Evolutionary conservation across 768 basidiomycete genomes (phyloP), one percentile per base, ranked within the genome.

Genomic region (Macrolepiota albuminosa): DNA sequence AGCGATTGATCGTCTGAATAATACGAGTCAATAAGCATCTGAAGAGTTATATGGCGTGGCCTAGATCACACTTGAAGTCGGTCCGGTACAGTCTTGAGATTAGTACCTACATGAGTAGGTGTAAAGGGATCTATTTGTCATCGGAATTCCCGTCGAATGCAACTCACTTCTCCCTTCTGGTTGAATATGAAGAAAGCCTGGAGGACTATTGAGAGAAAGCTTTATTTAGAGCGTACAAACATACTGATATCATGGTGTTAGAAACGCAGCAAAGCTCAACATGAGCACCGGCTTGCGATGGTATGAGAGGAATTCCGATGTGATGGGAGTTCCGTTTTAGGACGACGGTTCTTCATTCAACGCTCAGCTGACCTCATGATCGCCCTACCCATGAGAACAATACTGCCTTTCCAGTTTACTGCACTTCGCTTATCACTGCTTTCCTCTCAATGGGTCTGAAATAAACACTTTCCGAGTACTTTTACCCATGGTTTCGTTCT

Each of bases 151-250:
- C 33, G 29, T 33, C 24, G 59, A 63, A 51, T 56, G 26, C 40
- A 51, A 70, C 84, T 43, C 58, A 95, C 96, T 84, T 98, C 97
- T 73, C 97, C 97, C 75, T 98, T 98, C 75, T 95, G 94, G 71
- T 98, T 99, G 82, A 98, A 97, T 60, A 98, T 93, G 75, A 98
- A 98, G 85, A 98, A 98, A 51, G 92, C 95, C 95, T 98, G 65
- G 54, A 29, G 55, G 57, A 10, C 6, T 14, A 51, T 1, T 59
- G 37, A 60, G 56, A 36, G n/a, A 47, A n/a, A 36, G 11, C 1
- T 47, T 37, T 13, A 51, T 48, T 11, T 16, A 18, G 9, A 59
- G 11, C 13, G 37, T 9, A 21, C 39, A 42, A 48, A 43, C 65
- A 48, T 64, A 73, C 72, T 50, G 72, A 73, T 55, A 73, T 73